Evolutionary conservation across 1,284 basidiomycete genomes (phyloP), one percentile per base, ranked within the genome.

Genomic region (Papiliotrema terrestris): DNA sequence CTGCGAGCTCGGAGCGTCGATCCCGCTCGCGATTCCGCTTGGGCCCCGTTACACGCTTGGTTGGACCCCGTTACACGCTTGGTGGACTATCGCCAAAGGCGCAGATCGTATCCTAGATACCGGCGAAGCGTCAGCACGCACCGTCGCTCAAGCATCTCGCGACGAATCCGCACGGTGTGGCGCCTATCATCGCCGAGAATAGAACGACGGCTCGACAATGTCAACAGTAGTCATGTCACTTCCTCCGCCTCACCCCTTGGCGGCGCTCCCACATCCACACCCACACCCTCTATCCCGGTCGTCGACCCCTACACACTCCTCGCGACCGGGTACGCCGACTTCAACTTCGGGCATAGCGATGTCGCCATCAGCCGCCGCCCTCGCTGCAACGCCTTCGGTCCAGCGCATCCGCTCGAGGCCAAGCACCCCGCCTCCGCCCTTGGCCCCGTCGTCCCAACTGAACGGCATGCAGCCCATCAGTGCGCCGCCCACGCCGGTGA

Each of bases 401-500:
- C 38, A 50, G 39, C 43, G 44, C 8, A 46, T 47, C 6, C 51
- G 44, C 29, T 39, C 36, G 5, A 23, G 51, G 39, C 51, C 51
- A 46, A 38, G 51, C 29, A 52, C 51, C 20, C 52, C 52, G 25
- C 51, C 51, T n/a, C 51, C 51, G 15, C 20, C 51, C 2, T 36
- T 54, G 3, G 45, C 44, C 5, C 17, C 39, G 3, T 42, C 45
- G 15, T 42, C 52, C 15, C 52, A 54, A 15, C 39, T 54, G 22
- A 63, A 29, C 51, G 55, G 46, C 55, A 59, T 47, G 15, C 56
- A 58, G 43, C 67, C 73, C 2, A 67, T 75, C 43, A 73, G 72
- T 8, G 73, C 73, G 2, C 73, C 73, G 13, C 64, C 67, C 1
- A 75, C 73, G 13, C 73, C 73, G 1, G 67, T 75, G 41, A 73